Base-by-base conservation (phyloP, 2,329 filamentous ascomycete genomes). In the Coleophoma cylindrospora region DNA sequence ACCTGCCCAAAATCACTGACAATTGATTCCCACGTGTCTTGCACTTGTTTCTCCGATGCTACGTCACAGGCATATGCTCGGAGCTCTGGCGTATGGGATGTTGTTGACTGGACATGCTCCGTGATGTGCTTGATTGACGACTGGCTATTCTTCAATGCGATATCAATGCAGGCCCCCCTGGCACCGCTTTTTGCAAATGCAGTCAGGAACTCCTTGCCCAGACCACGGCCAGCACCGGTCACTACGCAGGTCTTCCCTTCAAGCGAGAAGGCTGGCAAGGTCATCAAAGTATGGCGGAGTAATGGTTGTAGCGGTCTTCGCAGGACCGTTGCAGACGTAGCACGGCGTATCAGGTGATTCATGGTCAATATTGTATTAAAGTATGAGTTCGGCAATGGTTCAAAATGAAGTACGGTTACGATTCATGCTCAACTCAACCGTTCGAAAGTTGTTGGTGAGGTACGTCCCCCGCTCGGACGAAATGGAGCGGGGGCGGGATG, bases 161-260 rank as follows among this genome's bases (percentile, higher is more conserved):
- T 45, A 34, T 62, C 60, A 27, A 62, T 49, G 19, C 57, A 60
- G 13, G 59, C 60, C 34, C 59, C 60, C 22, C 50, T 52, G 19
- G 60, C 59, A 15, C 57, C 59, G 43, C 57, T 60, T n/a, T 57
- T 49, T 12, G 60, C 55, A 40, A 61, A 60, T 21, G 59, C 76
- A 27, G 66, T 65, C 4, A 76, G 71, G 13, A 79, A 67, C 15
- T 70, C 72, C 38, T 79, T 72, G 13, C 76, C 76, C 1, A 80
- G 65, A 13, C 76, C 75, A 14, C 74, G 71, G 9, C 70, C 75
- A 40, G 72, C 76, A 7, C 76, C 76, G 1, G 77, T 79, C 40
- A 80, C 75, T 34, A 67, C 70, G 21, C 73, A 64, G 0, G 72
- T 76, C 53, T 66, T 67, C 40, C 66, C 67, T 40, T 65, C 61